Conservation (phyloP, 164 flowering plant genomes). For the Protea cynaroides region DNA sequence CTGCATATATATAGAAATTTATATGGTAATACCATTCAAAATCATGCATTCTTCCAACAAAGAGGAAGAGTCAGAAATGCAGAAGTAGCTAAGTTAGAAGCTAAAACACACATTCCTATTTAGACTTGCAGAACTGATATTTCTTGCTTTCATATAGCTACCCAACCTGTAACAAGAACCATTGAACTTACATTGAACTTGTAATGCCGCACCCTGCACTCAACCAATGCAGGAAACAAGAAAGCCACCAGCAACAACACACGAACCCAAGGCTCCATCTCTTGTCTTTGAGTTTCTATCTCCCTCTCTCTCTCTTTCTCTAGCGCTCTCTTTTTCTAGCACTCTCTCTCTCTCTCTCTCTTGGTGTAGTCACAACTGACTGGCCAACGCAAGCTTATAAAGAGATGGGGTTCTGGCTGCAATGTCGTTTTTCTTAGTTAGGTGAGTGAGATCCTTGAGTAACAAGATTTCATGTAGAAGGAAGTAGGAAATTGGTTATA, state of each 20-base stretch:
- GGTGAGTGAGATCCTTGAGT: constrained; percentile 25
- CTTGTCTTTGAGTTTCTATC: too few relatives aligned
- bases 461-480: constrained; percentile 12
- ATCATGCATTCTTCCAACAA: too few relatives aligned
- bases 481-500: not conserved
- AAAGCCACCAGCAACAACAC: constrained; percentile 23
- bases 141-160: too few relatives aligned
- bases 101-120: too few relatives aligned
- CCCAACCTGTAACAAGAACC: too few relatives aligned
- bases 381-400: constrained; percentile 23
- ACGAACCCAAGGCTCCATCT: constrained; percentile 29
- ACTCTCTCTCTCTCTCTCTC: not conserved
- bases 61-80: too few relatives aligned
- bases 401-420: constrained; percentile 22
- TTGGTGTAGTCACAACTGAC: not conserved
- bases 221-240: constrained; percentile 33
- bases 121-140: too few relatives aligned
- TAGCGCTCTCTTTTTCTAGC: not conserved
- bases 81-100: too few relatives aligned
- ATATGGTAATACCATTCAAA: too few relatives aligned
- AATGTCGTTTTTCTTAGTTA: constrained; percentile 44
- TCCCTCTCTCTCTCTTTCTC: not conserved
- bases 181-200: constrained; percentile 52
- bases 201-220: constrained; percentile 54
- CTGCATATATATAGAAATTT: too few relatives aligned